Evolutionary conservation across 169 alveolate species (phyloP).

Genomic region (Plasmodium berghei): DNA sequence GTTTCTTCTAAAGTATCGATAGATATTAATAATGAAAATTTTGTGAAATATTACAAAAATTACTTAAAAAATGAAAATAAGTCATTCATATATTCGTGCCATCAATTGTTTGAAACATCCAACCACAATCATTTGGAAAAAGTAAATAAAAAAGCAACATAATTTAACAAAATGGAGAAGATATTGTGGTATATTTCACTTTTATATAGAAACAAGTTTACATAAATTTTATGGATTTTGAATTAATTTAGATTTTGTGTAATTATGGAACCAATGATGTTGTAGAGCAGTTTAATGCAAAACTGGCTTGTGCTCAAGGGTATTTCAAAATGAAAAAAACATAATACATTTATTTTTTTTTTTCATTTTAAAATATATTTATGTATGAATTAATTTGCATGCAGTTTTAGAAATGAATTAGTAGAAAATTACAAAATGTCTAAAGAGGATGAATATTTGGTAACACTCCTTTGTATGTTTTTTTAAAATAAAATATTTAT

Average conservation of each 20-base stretch:
- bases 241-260: conserved; percentile 38
- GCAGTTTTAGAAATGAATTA: conserved; percentile 54
- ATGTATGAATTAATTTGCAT: not conserved
- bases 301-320: conserved; percentile 37
- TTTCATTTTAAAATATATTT: not conserved
- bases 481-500: not conserved
- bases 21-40: conserved; percentile 38
- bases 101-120: conserved; percentile 20
- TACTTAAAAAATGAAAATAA: conserved; percentile 31
- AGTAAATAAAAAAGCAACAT: conserved; percentile 17
- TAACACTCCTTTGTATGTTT: not conserved
- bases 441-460: conserved; percentile 70
- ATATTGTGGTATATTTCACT: not conserved
- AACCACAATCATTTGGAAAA: conserved; percentile 34
- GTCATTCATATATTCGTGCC: conserved; percentile 34
- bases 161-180: not conserved
- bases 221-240: conserved; percentile 13
- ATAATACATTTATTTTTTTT: not conserved
- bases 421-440: conserved; percentile 57
- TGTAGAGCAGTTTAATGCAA: conserved; percentile 30
- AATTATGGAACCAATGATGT: conserved; percentile 35
- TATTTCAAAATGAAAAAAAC: conserved; percentile 14
- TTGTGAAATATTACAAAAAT: conserved; percentile 5
- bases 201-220: not conserved
- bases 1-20: conserved; percentile 15